Evolutionary conservation across 2,329 filamentous ascomycete genomes (phyloP).

Genomic region (Emergomyces pasteurianus): DNA sequence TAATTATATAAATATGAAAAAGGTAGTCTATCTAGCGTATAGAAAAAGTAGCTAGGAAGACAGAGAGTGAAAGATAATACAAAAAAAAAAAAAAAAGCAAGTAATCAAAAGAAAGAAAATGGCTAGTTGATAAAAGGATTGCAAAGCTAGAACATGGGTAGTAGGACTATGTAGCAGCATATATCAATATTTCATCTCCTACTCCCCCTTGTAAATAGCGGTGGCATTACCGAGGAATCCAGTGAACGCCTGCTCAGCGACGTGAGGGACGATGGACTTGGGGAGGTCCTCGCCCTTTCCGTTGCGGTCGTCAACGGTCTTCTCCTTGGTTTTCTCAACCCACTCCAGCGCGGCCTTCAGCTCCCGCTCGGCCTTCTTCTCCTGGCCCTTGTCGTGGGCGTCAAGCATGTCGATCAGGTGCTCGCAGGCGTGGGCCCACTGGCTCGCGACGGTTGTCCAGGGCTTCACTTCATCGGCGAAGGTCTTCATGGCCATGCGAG

Average conservation of each 20-base stretch:
- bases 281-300: conserved; percentile 5
- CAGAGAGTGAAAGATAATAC: no score
- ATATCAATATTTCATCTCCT: not conserved
- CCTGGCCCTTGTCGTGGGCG: conserved; percentile 8
- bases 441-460: conserved; percentile 13
- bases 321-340: conserved; percentile 3
- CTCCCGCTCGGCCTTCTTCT: conserved; percentile 11
- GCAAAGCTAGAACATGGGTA: no score
- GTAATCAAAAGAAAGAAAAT: no score
- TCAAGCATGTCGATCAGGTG: conserved; percentile 13
- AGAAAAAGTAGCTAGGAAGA: no score
- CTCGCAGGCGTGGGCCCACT: conserved; percentile 13
- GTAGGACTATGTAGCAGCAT: not conserved
- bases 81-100: no score
- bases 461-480: conserved; percentile 8
- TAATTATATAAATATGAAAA: no score
- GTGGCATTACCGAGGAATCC: conserved; percentile 1
- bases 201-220: conserved; percentile 3
- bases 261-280: conserved; percentile 1
- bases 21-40: no score
- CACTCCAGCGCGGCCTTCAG: conserved; percentile 9
- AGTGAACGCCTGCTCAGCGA: conserved; percentile 1
- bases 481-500: not conserved
- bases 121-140: no score
- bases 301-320: not conserved